Evolutionary conservation across 805 yeast genomes (phyloP).

Genomic region (Diddensiella transvaalensis): DNA sequence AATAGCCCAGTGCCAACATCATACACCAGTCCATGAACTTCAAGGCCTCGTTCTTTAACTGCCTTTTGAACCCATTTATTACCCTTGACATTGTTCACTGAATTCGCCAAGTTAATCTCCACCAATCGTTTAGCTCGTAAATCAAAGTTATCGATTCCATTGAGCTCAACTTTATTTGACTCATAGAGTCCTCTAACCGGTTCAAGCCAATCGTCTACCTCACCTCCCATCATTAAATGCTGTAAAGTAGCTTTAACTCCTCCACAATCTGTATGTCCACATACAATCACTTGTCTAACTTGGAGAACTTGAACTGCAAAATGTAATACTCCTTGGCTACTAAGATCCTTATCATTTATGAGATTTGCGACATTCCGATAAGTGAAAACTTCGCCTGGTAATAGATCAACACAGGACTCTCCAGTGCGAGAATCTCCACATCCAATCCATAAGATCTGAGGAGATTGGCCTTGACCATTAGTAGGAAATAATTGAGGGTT

Average conservation of each 20-base stretch:
- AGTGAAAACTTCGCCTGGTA: slow-evolving; percentile 89
- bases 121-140: slow-evolving; percentile 55
- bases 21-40: slow-evolving; percentile 80
- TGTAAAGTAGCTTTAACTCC: slow-evolving; percentile 81
- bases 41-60: slow-evolving; percentile 55
- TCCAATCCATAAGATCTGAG: slow-evolving; percentile 91
- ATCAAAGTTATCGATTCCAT: slow-evolving; percentile 47
- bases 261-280: slow-evolving; percentile 96
- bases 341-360: slow-evolving; percentile 60
- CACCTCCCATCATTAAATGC: slow-evolving; percentile 60
- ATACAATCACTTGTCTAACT: slow-evolving; percentile 74
- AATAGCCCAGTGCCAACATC: slow-evolving; percentile 76
- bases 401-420: slow-evolving; percentile 68
- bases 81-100: slow-evolving; percentile 58
- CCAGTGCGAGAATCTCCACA: slow-evolving; percentile 91
- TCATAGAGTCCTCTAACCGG: slow-evolving; percentile 65
- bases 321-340: slow-evolving; percentile 75
- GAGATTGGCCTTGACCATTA: slow-evolving; percentile 82
- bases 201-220: slow-evolving; percentile 68
- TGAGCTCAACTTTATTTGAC: slow-evolving; percentile 49
- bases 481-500: slow-evolving; percentile 57
- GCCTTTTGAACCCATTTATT: slow-evolving; percentile 71
- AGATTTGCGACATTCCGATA: slow-evolving; percentile 87
- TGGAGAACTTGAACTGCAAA: slow-evolving; percentile 82
- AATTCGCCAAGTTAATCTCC: slow-evolving; percentile 71